Conservation (phyloP, 164 flowering plant species). For the Warburgia ugandensis region DNA sequence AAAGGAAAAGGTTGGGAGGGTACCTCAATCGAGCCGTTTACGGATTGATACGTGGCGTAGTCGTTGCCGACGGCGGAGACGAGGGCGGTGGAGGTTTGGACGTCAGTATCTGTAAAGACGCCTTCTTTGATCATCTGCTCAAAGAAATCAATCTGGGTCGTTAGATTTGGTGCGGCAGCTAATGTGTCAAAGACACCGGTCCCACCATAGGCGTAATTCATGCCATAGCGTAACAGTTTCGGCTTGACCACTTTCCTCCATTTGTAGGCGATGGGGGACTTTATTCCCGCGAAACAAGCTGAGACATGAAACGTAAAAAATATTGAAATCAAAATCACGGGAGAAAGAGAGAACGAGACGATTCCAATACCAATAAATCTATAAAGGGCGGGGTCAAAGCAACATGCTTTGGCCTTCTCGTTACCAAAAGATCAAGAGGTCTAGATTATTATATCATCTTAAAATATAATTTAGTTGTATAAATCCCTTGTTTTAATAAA, state of each 20-base stretch:
- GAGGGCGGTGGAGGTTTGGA: slow-evolving; percentile 31
- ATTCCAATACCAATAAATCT: no score
- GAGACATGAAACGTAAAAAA: slow-evolving; percentile 4
- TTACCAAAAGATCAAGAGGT: no score
- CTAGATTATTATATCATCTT: no score
- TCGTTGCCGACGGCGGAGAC: slow-evolving; percentile 50
- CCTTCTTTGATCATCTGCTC: slow-evolving; percentile 24
- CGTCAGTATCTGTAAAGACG: slow-evolving; percentile 13
- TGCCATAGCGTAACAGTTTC: slow-evolving; percentile 19
- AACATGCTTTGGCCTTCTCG: no score
- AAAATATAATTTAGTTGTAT: no score
- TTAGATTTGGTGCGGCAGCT: slow-evolving; percentile 36
- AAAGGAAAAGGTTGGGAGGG: no score
- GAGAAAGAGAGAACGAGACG: no score
- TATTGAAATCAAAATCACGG: neutral
- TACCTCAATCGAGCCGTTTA: slow-evolving; percentile 19
- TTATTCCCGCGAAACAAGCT: slow-evolving; percentile 33
- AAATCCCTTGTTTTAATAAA: no score
- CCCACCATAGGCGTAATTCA: slow-evolving; percentile 59
- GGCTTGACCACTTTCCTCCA: slow-evolving; percentile 13
- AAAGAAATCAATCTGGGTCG: slow-evolving; percentile 34
- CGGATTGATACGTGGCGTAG: slow-evolving; percentile 22
- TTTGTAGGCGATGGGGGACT: slow-evolving; percentile 31
- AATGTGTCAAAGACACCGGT: slow-evolving; percentile 45
- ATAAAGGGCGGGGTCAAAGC: no score